A percentile compares a stretch with the other conserved stretches of the same genome.
phyloP scores from a whole-genome alignment of 768 basidiomycete species.

The Pisolithus marmoratus region DNA sequence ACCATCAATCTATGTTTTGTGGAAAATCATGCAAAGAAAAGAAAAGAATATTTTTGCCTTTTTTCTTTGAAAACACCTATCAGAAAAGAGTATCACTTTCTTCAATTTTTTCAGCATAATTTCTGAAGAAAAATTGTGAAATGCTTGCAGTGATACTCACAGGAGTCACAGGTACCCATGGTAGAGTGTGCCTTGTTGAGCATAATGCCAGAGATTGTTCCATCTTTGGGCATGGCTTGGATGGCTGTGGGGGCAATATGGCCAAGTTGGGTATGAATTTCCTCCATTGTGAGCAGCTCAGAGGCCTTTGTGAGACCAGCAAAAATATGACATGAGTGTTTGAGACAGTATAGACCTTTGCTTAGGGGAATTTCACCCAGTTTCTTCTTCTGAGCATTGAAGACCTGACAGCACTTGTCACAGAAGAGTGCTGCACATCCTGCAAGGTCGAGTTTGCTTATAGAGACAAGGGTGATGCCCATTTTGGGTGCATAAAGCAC shows the following conservation, averaged over 20 bases:
- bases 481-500: slow-evolving; percentile 15
- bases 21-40: no score
- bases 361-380: no score
- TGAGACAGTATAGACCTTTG: no score
- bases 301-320: neutral
- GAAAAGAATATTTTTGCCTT: no score
- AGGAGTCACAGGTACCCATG: slow-evolving; percentile 1
- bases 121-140: no score
- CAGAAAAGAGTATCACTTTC: no score
- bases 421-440: slow-evolving; percentile 4
- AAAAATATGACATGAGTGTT: neutral
- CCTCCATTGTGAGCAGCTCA: neutral
- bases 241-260: slow-evolving; percentile 4
- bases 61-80: no score
- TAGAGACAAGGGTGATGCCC: slow-evolving; percentile 18
- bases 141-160: no score
- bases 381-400: no score
- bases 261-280: slow-evolving; percentile 1
- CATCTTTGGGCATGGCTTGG: slow-evolving; percentile 1
- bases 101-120: no score
- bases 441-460: neutral
- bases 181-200: neutral
- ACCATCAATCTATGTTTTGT: no score
- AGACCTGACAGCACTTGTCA: no score
- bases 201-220: slow-evolving; percentile 1